Conservation (phyloP, 2,329 filamentous ascomycete genomes). For the Fusarium redolens region DNA sequence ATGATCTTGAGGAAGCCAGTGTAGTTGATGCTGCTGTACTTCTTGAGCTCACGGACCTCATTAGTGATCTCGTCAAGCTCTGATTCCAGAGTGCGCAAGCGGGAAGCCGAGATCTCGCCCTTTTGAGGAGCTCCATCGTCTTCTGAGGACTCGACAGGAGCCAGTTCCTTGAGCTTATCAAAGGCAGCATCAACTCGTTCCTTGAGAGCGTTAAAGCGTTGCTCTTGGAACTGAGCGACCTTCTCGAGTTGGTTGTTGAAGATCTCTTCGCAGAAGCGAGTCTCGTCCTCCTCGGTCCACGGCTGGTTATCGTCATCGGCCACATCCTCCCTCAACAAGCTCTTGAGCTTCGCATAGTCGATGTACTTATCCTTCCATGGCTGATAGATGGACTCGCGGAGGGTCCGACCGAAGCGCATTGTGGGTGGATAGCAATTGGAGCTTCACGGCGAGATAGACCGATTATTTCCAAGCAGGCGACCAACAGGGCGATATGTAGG, state of each 20-base stretch:
- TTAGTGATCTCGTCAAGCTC: conserved; percentile 91
- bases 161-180: conserved; percentile 82
- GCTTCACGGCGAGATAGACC: background rate
- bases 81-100: conserved; percentile 76
- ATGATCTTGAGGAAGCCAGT: conserved; percentile 97
- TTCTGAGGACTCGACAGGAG: conserved; percentile 56
- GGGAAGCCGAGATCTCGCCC: conserved; percentile 59
- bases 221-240: conserved; percentile 87
- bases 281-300: conserved; percentile 96
- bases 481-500: background rate
- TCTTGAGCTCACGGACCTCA: conserved; percentile 92
- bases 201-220: conserved; percentile 72
- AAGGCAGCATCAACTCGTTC: conserved; percentile 66
- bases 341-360: conserved; percentile 94
- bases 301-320: conserved; percentile 67
- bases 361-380: conserved; percentile 96
- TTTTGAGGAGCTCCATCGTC: conserved; percentile 66
- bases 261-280: conserved; percentile 92
- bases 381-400: conserved; percentile 80
- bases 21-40: conserved; percentile 96
- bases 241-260: conserved; percentile 96
- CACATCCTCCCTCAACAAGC: conserved; percentile 82
- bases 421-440: conserved; percentile 7
- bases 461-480: conserved; percentile 17
- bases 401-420: conserved; percentile 95